Conservation (phyloP, 2,329 filamentous ascomycete species). For the Elsinoe ampelina region DNA sequence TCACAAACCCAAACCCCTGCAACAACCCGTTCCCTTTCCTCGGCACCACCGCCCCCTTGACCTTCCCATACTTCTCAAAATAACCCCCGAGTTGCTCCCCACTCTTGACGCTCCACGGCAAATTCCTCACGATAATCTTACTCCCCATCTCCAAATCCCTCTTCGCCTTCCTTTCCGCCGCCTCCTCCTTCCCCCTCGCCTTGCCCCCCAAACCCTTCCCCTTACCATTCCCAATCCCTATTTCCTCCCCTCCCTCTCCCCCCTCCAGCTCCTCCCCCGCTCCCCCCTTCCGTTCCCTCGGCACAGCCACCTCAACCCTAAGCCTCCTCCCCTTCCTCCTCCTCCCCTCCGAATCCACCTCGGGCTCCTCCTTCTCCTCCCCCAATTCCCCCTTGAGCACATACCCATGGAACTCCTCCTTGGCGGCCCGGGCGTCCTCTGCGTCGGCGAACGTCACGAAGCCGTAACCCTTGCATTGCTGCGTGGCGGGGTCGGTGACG, state of each 20-base stretch:
- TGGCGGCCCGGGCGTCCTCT: constrained; percentile 76
- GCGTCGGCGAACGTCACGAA: constrained; percentile 95
- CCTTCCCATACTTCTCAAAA: constrained; percentile 82
- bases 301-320: constrained; percentile 78
- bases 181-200: constrained; percentile 54
- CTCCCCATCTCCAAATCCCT: constrained; percentile 48
- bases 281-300: constrained; percentile 58
- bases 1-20: constrained; percentile 86
- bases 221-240: constrained; percentile 43
- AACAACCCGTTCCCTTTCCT: constrained; percentile 59
- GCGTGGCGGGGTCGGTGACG: constrained; percentile 75
- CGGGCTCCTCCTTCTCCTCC: not conserved
- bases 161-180: constrained; percentile 43
- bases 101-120: constrained; percentile 92
- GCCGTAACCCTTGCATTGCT: constrained; percentile 82
- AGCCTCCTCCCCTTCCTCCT: constrained; percentile 49
- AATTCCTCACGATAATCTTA: constrained; percentile 80
- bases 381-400: constrained; percentile 53
- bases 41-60: constrained; percentile 79
- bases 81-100: constrained; percentile 68
- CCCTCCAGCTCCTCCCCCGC: constrained; percentile 15
- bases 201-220: constrained; percentile 43
- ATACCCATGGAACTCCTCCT: constrained; percentile 70
- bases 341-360: not conserved
- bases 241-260: constrained; percentile 22